A percentile compares a stretch with the other conserved stretches of the same genome.
Conservation (phyloP, 495 filamentous ascomycete genomes). For the Xylaria sp. region DNA sequence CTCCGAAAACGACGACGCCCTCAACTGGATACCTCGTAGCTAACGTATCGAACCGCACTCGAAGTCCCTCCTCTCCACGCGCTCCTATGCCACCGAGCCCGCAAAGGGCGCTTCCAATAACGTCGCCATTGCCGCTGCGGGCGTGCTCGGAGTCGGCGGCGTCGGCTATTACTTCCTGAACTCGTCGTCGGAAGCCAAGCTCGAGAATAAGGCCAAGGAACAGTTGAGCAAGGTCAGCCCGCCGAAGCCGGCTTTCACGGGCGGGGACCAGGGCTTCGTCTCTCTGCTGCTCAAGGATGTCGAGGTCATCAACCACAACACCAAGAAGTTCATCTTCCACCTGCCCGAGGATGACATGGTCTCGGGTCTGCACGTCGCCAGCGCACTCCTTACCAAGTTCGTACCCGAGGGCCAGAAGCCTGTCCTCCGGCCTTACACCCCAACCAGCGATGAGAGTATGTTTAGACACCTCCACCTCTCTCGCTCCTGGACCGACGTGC, state of each 20-base stretch:
- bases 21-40: conserved; percentile 30
- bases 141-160: conserved; percentile 49
- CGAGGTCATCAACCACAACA: conserved; percentile 83
- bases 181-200: conserved; percentile 54
- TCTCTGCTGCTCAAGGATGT: conserved; percentile 79
- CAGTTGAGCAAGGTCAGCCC: conserved; percentile 39
- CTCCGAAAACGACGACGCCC: conserved; percentile 5
- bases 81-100: conserved; percentile 62
- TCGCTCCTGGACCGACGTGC: neutral
- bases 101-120: conserved; percentile 49
- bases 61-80: conserved; percentile 45
- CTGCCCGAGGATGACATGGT: conserved; percentile 85
- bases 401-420: conserved; percentile 82
- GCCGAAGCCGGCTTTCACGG: conserved; percentile 72
- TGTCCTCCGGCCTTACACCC: conserved; percentile 90
- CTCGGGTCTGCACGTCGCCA: conserved; percentile 80
- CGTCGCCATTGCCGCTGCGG: conserved; percentile 50
- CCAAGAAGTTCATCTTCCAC: conserved; percentile 83
- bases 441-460: conserved; percentile 83
- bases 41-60: conserved; percentile 24
- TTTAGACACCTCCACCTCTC: neutral
- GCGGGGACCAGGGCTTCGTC: conserved; percentile 86
- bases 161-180: conserved; percentile 59
- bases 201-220: conserved; percentile 55
- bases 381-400: conserved; percentile 87